Percentiles rank a stretch among this genome's conserved stretches.
phyloP scores from a whole-genome alignment of 805 yeast species.

The Lipomyces oligophaga region DNA sequence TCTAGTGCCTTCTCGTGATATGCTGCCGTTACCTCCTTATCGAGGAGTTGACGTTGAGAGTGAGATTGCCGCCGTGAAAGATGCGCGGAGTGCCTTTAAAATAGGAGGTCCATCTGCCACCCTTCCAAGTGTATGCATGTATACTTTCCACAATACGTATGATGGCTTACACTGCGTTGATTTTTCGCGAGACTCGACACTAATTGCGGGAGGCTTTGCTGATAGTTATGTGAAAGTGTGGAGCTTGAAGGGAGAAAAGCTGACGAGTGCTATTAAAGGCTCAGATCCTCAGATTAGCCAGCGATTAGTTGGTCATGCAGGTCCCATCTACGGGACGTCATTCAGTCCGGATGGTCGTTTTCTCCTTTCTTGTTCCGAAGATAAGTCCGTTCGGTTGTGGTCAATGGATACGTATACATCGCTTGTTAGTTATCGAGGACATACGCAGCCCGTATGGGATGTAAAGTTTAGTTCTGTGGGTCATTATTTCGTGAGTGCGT shows the following conservation, averaged over 20 bases:
- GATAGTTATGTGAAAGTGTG: constrained; percentile 88
- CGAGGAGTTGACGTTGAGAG: constrained; percentile 75
- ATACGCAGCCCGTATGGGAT: constrained; percentile 96
- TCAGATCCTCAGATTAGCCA: constrained; percentile 34
- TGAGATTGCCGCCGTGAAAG: constrained; percentile 74
- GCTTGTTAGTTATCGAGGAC: constrained; percentile 92
- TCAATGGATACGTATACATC: constrained; percentile 86
- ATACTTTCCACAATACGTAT: constrained; percentile 93
- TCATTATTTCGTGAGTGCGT: constrained; percentile 96
- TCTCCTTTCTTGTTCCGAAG: constrained; percentile 80
- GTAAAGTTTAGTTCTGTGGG: constrained; percentile 92
- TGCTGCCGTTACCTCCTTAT: constrained; percentile 80
- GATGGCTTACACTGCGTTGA: constrained; percentile 80
- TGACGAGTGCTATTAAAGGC: constrained; percentile 34
- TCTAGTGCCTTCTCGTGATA: constrained; percentile 72
- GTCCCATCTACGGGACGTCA: constrained; percentile 85
- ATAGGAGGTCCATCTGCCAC: constrained; percentile 67
- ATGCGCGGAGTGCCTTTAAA: constrained; percentile 69
- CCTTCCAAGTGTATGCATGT: constrained; percentile 94
- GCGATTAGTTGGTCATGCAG: constrained; percentile 84
- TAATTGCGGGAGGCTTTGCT: constrained; percentile 91
- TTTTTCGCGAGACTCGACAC: constrained; percentile 80
- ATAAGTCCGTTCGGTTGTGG: constrained; percentile 90
- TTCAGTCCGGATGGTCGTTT: constrained; percentile 88
- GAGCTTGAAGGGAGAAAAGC: constrained; percentile 87